Evolutionary conservation across 345 rosid species (phyloP), one percentile per base, ranked within the genome.

Genomic region (Corchorus olitorius): DNA sequence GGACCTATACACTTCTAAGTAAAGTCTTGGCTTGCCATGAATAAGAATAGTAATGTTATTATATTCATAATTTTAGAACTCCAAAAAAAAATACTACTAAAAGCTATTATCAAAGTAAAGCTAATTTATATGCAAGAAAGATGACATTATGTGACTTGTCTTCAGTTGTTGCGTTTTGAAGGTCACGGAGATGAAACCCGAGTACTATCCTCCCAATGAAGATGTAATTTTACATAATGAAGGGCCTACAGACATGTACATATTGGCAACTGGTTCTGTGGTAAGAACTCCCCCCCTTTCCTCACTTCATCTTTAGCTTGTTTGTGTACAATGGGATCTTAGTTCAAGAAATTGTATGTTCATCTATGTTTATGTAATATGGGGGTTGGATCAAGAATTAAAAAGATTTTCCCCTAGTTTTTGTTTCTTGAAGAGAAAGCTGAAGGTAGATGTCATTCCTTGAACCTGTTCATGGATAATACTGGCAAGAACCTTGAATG

Each of bases 131-230:
- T 41, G 22, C 0, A 41, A 16, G 48, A 27, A 56, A 39, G 4
- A 61, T 34, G 45, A 62, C n/a, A 13, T 61, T 61, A 61, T 61
- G 13, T 33, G 17, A 72, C 41, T 54, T 13, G 7, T 15, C 61
- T 76, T 35, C 10, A 8, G 64, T 79, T 65, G 50, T 20, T 62
- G 46, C 54, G 41, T 46, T 56, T 19, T 78, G 64, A 74, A 89
- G 98, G 97, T 94, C 61, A 75, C 98, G 0, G 97, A 92, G 79
- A 92, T 91, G 98, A 94, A 91, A 62, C 91, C 97, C 1, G 98
- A 94, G 84, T 94, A 94, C 80, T 94, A 88, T 77, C 91, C 98
- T 80, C 98, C 98, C 0, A 91, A 83, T 85, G 98, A 94, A 87
- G 97, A 94, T 75, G 92, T 94, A 72, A 92, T 92, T 80, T 85